Percentiles rank a stretch among this genome's conserved stretches.
Evolutionary conservation across 352 stramenopile species (phyloP).

Genomic region (Phytophthora pseudosyringae): DNA sequence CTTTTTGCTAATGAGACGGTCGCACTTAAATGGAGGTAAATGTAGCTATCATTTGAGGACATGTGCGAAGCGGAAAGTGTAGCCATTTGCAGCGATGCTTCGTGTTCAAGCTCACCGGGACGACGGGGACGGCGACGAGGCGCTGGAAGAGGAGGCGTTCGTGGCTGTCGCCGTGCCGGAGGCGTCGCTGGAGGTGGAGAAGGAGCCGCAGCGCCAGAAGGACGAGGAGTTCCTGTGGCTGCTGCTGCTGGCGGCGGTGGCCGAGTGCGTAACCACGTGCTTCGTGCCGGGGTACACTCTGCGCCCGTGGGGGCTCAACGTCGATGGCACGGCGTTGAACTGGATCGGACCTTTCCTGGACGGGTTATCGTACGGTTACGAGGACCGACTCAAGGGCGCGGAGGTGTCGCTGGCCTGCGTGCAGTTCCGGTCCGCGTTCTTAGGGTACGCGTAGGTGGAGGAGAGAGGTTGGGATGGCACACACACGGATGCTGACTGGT

Average conservation of each 20-base stretch:
- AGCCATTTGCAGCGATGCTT: slow-evolving; percentile 28
- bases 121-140: not conserved
- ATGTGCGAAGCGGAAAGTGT: slow-evolving; percentile 2
- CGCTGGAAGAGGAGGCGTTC: slow-evolving; percentile 5
- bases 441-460: slow-evolving; percentile 52
- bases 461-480: not conserved
- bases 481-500: slow-evolving; percentile 1
- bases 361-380: slow-evolving; percentile 68
- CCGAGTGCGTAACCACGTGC: slow-evolving; percentile 85
- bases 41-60: slow-evolving; percentile 10
- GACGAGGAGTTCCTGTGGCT: slow-evolving; percentile 75
- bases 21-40: slow-evolving; percentile 6
- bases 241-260: slow-evolving; percentile 66
- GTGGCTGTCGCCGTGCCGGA: slow-evolving; percentile 5
- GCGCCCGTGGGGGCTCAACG: slow-evolving; percentile 51
- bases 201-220: slow-evolving; percentile 39
- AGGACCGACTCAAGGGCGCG: slow-evolving; percentile 43
- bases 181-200: slow-evolving; percentile 23
- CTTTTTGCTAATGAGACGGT: slow-evolving; percentile 27
- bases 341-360: slow-evolving; percentile 80
- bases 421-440: slow-evolving; percentile 79
- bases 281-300: slow-evolving; percentile 66
- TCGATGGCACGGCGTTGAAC: slow-evolving; percentile 77
- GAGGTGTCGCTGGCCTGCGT: slow-evolving; percentile 48
- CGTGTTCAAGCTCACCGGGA: slow-evolving; percentile 29